A percentile compares a stretch with the other conserved stretches of the same genome.
Evolutionary conservation across 805 yeast species (phyloP).

Genomic region (Metschnikowia shivogae): DNA sequence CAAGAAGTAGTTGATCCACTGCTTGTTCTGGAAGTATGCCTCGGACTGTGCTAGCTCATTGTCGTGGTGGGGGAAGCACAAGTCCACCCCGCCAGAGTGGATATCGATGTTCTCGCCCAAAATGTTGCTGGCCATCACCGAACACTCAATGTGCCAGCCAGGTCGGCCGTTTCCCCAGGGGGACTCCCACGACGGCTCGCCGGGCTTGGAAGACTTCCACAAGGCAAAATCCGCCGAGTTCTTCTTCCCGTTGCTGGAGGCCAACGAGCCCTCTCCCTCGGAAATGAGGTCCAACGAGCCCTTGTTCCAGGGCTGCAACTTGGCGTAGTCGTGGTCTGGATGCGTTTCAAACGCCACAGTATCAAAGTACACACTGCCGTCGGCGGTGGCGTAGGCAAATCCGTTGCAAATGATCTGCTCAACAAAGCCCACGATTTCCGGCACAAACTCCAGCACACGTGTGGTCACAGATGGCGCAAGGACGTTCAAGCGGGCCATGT

Average conservation of each 20-base stretch:
- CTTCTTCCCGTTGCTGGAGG: constrained; percentile 53
- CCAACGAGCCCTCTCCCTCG: constrained; percentile 91
- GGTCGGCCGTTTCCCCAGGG: constrained; percentile 98
- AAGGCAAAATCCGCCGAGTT: constrained; percentile 87
- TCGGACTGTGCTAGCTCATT: constrained; percentile 97
- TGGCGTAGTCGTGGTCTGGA: constrained; percentile 81
- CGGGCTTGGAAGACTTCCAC: constrained; percentile 95
- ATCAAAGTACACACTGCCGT: constrained; percentile 96
- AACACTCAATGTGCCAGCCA: constrained; percentile 99
- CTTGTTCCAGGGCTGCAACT: constrained; percentile 97
- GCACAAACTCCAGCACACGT: constrained; percentile 91
- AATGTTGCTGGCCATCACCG: constrained; percentile 94
- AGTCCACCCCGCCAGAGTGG: constrained; percentile 95
- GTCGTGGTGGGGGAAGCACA: constrained; percentile 98
- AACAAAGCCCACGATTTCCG: constrained; percentile 83
- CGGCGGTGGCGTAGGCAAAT: constrained; percentile 75
- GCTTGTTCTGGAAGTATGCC: constrained; percentile 81
- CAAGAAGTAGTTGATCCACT: constrained; percentile 95
- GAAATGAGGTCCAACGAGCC: constrained; percentile 79
- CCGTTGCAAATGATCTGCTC: constrained; percentile 71
- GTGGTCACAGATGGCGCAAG: constrained; percentile 82
- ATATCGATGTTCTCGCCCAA: constrained; percentile 84
- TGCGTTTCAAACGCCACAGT: constrained; percentile 73
- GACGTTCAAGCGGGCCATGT: constrained; percentile 83
- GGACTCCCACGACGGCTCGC: constrained; percentile 94